Evolutionary conservation across 768 basidiomycete genomes (phyloP).

Genomic region (Candolleomyces aberdarensis): DNA sequence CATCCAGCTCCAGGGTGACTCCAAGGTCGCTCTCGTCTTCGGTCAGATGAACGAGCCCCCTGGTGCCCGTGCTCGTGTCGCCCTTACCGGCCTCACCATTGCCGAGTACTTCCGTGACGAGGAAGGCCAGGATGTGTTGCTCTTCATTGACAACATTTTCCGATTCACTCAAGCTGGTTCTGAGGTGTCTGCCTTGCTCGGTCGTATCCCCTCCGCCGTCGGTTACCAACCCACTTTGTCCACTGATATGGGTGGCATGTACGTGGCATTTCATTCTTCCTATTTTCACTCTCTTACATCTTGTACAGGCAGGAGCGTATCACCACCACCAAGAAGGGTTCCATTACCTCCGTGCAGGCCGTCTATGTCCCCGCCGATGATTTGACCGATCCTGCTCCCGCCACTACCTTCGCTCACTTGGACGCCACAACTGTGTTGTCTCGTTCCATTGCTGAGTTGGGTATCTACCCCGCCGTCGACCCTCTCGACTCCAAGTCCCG

Average conservation of each 20-base stretch:
- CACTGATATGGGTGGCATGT: slow-evolving; percentile 99
- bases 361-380: slow-evolving; percentile 99
- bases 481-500: slow-evolving; percentile 99
- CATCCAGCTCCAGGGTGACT: slow-evolving; percentile 99
- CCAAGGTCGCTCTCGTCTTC: slow-evolving; percentile 99
- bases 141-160: slow-evolving; percentile 99
- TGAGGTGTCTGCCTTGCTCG: slow-evolving; percentile 98
- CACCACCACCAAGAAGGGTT: slow-evolving; percentile 99
- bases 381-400: slow-evolving; percentile 99
- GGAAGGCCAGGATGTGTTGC: slow-evolving; percentile 99
- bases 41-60: slow-evolving; percentile 99
- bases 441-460: slow-evolving; percentile 97
- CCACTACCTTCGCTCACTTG: slow-evolving; percentile 99
- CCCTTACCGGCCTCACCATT: slow-evolving; percentile 97
- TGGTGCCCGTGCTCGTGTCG: slow-evolving; percentile 99
- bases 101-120: slow-evolving; percentile 99
- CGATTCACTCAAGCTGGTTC: slow-evolving; percentile 99
- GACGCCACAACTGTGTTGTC: slow-evolving; percentile 99
- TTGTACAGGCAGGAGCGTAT: slow-evolving; percentile 92
- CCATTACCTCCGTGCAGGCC: slow-evolving; percentile 99
- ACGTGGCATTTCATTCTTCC: slow-evolving; percentile 26
- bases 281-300: not conserved
- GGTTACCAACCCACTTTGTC: slow-evolving; percentile 99
- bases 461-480: slow-evolving; percentile 99
- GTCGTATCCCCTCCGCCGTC: slow-evolving; percentile 99